Evolutionary conservation across 345 rosid species (phyloP).

Genomic region (Atalantia buxifolia): DNA sequence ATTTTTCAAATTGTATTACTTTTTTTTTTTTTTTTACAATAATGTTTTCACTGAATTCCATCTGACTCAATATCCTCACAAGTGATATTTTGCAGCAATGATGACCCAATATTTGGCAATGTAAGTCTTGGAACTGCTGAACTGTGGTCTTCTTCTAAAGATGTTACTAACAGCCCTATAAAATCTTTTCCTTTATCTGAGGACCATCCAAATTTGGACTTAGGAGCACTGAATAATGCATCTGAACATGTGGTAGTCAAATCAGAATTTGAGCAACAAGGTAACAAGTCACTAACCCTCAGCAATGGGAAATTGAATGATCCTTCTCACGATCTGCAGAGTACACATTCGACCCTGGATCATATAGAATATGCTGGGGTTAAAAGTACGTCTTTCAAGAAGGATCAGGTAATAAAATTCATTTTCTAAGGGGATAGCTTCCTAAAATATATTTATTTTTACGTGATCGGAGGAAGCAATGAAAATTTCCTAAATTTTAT

Average conservation of each 20-base stretch:
- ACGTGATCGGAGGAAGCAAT: not conserved
- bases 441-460: not conserved
- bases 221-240: conserved; percentile 33
- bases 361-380: conserved; percentile 33
- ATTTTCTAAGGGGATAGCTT: not conserved
- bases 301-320: conserved; percentile 37
- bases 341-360: conserved; percentile 21
- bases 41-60: conserved; percentile 20
- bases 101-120: conserved; percentile 76
- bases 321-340: conserved; percentile 37
- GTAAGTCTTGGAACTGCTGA: conserved; percentile 58
- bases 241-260: conserved; percentile 35
- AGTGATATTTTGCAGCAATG: conserved; percentile 95
- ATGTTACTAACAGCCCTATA: conserved; percentile 43
- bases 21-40: not conserved
- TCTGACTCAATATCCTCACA: conserved; percentile 87
- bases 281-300: conserved; percentile 38
- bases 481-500: not conserved
- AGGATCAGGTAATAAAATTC: conserved; percentile 56
- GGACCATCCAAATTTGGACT: conserved; percentile 48
- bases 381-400: conserved; percentile 23
- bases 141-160: conserved; percentile 76
- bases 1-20: not conserved
- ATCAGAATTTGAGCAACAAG: conserved; percentile 51
- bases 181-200: conserved; percentile 43